Evolutionary conservation across 2,329 filamentous ascomycete genomes (phyloP).

Genomic region (Xylariaceae sp.): DNA sequence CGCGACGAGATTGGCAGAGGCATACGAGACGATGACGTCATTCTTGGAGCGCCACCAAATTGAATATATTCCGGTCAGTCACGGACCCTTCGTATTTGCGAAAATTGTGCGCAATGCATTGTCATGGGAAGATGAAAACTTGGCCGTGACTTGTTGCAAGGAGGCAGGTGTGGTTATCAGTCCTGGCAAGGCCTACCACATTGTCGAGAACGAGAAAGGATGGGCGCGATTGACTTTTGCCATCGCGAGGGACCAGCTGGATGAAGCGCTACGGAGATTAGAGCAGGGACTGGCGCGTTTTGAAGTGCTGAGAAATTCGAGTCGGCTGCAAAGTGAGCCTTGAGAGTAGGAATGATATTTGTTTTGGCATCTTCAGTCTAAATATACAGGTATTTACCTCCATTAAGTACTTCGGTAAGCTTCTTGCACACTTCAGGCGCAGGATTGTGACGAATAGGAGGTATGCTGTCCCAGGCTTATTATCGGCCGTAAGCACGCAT

Average conservation of each 20-base stretch:
- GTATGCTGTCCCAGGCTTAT: no score
- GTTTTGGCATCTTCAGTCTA: no score
- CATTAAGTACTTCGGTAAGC: no score
- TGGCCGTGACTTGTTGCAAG: neutral
- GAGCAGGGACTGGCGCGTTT: no score
- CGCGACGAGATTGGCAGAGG: conserved; percentile 1
- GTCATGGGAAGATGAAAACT: conserved; percentile 12
- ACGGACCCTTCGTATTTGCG: conserved; percentile 8
- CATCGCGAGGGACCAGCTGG: neutral
- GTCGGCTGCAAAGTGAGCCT: no score
- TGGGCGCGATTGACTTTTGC: conserved; percentile 23
- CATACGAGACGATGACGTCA: conserved; percentile 1
- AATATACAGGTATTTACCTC: no score
- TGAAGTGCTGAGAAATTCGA: no score
- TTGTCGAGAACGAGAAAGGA: conserved; percentile 16
- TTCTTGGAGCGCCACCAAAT: neutral
- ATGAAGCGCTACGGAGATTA: no score
- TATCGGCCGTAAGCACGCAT: no score
- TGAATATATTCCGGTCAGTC: conserved; percentile 5
- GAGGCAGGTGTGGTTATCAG: conserved; percentile 43
- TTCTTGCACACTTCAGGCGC: no score
- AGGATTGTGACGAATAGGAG: no score
- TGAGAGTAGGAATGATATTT: no score
- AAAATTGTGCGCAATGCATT: neutral
- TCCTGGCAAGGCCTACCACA: conserved; percentile 11